Evolutionary conservation across 1,284 basidiomycete species (phyloP).

Genomic region (Cryptococcus amylolentus): DNA sequence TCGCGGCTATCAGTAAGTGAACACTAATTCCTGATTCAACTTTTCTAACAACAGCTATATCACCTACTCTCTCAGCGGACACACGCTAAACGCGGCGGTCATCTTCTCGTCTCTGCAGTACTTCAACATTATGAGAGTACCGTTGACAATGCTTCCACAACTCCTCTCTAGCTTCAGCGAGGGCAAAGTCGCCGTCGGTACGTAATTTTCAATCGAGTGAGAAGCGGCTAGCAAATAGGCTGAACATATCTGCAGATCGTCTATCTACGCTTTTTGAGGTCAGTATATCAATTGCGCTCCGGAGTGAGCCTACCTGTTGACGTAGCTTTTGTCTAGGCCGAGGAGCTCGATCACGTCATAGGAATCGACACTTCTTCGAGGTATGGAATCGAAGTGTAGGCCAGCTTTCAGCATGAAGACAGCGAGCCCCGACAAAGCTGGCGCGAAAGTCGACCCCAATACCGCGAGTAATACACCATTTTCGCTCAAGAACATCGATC

Average conservation of each 20-base stretch:
- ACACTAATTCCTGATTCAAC: neutral
- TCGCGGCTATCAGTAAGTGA: slow-evolving; percentile 58
- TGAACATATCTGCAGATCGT: slow-evolving; percentile 1
- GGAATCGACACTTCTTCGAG: slow-evolving; percentile 52
- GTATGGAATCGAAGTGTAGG: slow-evolving; percentile 59
- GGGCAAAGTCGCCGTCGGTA: slow-evolving; percentile 40
- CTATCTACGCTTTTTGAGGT: slow-evolving; percentile 7
- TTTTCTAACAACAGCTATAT: slow-evolving; percentile 54
- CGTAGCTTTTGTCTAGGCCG: slow-evolving; percentile 42
- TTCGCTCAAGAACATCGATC: slow-evolving; percentile 1
- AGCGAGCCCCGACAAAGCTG: too few species aligned
- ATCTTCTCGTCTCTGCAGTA: slow-evolving; percentile 71
- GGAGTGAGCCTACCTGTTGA: neutral
- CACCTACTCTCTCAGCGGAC: slow-evolving; percentile 64
- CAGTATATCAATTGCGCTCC: neutral
- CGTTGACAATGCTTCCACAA: slow-evolving; percentile 40
- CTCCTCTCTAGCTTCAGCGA: slow-evolving; percentile 53
- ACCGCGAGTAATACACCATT: neutral
- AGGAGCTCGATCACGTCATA: slow-evolving; percentile 60
- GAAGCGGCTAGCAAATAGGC: too few species aligned
- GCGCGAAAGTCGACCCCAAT: neutral
- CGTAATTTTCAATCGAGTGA: neutral
- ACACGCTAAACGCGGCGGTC: slow-evolving; percentile 57
- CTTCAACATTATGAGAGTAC: slow-evolving; percentile 59
- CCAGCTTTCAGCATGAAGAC: slow-evolving; percentile 67